Base-by-base conservation (phyloP, 345 rosid genomes). In the Salix exigua region DNA sequence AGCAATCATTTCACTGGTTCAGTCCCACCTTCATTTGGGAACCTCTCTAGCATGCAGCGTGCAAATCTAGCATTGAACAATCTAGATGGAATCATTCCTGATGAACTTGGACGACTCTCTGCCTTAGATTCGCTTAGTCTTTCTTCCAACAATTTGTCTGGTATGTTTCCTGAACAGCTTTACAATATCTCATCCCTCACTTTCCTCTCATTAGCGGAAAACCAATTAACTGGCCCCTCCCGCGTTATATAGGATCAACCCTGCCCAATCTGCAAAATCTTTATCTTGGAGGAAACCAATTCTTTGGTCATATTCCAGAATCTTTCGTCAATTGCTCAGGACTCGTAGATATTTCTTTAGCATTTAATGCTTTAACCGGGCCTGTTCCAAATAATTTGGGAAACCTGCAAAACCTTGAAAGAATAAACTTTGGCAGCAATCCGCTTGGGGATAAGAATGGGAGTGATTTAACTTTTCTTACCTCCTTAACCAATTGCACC, bases 41-140 rank as follows among this genome's bases (percentile, higher is more conserved):
- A 30, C n/a, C 38, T 65, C 3, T 28, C n/a, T 9, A 5, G 68
- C 2, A 8, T 28, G 6, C 0, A 23, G 0, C 0, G 1, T 11
- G 38, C 6, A 1, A 11, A 10, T 64, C 67, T 64, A 13, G 0
- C 0, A 17, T 1, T n/a, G 19, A 65, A 65, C n/a, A 28, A 31
- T 28, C n/a, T 65, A 5, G 11, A 31, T 1, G 38, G 42, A 28
- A 7, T 7, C 23, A 31, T 65, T 16, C 68, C 68, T 18, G 2
- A 0, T 65, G 68, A 35, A 30, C 37, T 65, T 7, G n/a, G 38
- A 17, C 9, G 44, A 40, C 14, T 17, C 25, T 65, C n/a, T 2
- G 1, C 44, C 8, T 17, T 31, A 2, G 11, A 21, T 4, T 8
- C 2, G 8, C 61, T n/a, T 2, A 4, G 0, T 0, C 21, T 19